Conservation (phyloP, 2,329 filamentous ascomycete species). For the Sclerotinia spermophila region DNA sequence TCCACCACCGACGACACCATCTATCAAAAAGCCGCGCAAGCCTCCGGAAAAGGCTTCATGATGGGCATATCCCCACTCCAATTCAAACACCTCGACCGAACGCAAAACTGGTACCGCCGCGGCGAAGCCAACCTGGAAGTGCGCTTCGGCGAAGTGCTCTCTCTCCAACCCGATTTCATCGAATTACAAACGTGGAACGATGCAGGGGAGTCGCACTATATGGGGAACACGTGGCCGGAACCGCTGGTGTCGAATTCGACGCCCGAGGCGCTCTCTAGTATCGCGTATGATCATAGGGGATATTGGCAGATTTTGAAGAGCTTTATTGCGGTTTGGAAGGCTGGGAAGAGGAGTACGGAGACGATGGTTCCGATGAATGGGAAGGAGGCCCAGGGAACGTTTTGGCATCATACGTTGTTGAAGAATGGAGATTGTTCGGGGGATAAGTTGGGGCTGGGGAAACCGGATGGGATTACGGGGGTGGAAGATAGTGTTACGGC, state of each 20-base stretch:
- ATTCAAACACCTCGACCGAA: slow-evolving; percentile 39
- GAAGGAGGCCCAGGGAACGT: slow-evolving; percentile 27
- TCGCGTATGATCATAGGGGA: slow-evolving; percentile 38
- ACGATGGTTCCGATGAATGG: slow-evolving; percentile 29
- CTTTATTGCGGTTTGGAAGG: slow-evolving; percentile 41
- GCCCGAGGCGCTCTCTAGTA: slow-evolving; percentile 33
- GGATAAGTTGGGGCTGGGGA: slow-evolving; percentile 9
- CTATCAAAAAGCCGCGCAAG: slow-evolving; percentile 34
- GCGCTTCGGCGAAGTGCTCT: slow-evolving; percentile 35
- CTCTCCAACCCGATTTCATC: slow-evolving; percentile 39
- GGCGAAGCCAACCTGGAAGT: slow-evolving; percentile 40
- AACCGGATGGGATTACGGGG: background rate
- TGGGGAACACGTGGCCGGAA: slow-evolving; percentile 41
- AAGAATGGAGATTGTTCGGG: slow-evolving; percentile 12
- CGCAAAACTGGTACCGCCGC: slow-evolving; percentile 38
- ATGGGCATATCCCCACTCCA: slow-evolving; percentile 41
- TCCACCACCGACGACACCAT: slow-evolving; percentile 32
- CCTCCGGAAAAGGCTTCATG: slow-evolving; percentile 39
- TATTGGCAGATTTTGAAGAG: slow-evolving; percentile 38
- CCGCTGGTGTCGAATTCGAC: slow-evolving; percentile 31
- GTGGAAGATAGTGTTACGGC: slow-evolving; percentile 20
- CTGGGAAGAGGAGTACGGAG: slow-evolving; percentile 29
- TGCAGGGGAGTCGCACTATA: slow-evolving; percentile 41
- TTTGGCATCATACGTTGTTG: slow-evolving; percentile 35
- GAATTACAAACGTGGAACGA: slow-evolving; percentile 44